Evolutionary conservation across 495 filamentous ascomycete species (phyloP), one percentile per base, ranked within the genome.

Genomic region (Podospora pseudoanserina): DNA sequence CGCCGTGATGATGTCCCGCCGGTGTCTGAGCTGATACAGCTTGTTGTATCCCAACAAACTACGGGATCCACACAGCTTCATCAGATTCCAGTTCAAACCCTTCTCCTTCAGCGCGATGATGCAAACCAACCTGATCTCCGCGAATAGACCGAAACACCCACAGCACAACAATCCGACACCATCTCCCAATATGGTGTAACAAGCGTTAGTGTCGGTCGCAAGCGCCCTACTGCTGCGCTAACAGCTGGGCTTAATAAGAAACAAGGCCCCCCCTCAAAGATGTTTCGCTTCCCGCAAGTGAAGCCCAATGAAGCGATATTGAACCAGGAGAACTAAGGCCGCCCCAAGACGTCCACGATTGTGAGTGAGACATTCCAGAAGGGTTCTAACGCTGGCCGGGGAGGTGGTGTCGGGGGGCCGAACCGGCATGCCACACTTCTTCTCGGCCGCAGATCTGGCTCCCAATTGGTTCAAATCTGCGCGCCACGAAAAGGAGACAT

Each of bases 311-410:
- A 19, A 58, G 55, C 11, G 18, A 58, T 7, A 7, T 26, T 58
- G n/a, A 19, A 4, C n/a, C 4, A 58, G 55, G 39, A 11, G 15
- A 13, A 18, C 39, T 49, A 49, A 49, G 7, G 39, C 7, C 13
- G 39, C 39, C 15, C 39, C 39, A 58, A 1, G 6, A 18, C 55
- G 55, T 26, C 3, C 54, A 11, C 54, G 6, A 7, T 7, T 5
- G 54, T 57, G 18, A 58, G 55, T 58, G 55, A 58, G 55, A 58
- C 55, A 58, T 58, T 58, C 55, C 55, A 58, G 19, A 58, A 58
- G 55, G 18, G 55, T 20, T 23, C 55, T 19, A 58, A 58, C 7
- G n/a, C n/a, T 5, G 55, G 5, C n/a, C 55, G n/a, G 55, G 55
- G 9, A 11, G 0, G 39, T 11, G 39, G 39, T 49, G 13, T 49